Base-by-base conservation (phyloP, 2,329 filamentous ascomycete genomes). In the Simplicillium sp. region DNA sequence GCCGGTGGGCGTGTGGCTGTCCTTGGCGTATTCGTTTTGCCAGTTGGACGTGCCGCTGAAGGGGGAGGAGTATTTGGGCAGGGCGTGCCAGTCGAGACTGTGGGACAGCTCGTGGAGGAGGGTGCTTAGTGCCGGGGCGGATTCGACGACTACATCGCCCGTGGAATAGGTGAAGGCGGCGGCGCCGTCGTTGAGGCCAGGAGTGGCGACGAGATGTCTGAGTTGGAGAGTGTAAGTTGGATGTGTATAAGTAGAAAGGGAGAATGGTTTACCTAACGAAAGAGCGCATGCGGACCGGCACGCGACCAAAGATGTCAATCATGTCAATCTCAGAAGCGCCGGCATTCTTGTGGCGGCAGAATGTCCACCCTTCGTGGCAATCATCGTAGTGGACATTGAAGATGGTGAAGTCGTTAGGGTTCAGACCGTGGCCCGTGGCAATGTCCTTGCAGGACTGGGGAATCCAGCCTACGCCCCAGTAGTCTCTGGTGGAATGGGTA, bases 311-410 rank as follows among this genome's bases (percentile, higher is more conserved):
- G 25, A 43, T 39, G 41, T 48, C 44, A 15, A 50, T 46, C 48
- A 56, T 54, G 36, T 47, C 45, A 11, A 41, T 41, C 37, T 49
- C 37, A 34, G 34, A 44, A 13, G 47, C 40, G 2, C 41, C 37
- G 2, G 50, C 41, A 13, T 48, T 38, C 36, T 44, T 51, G 40
- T 54, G 49, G 9, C 53, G 46, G 37, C 54, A 55, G 33, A 56
- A 50, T 34, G 51, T 46, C 53, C 53, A 56, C 34, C 48, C 44
- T 42, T 54, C 41, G 14, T 34, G 33, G 44, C 54, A 55, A 36
- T 53, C 50, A 33, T 47, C 37, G 38, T 51, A 53, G 35, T 48
- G 43, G 17, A 50, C 48, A 28, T 49, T 45, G 44, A 48, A 54
- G 17, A 48, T 43, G 38, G 50, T 47, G 33, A 53, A 46, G 38